Evolutionary conservation across 306 rosid species (phyloP), one percentile per base, ranked within the genome.

Genomic region (Morella rubra): DNA sequence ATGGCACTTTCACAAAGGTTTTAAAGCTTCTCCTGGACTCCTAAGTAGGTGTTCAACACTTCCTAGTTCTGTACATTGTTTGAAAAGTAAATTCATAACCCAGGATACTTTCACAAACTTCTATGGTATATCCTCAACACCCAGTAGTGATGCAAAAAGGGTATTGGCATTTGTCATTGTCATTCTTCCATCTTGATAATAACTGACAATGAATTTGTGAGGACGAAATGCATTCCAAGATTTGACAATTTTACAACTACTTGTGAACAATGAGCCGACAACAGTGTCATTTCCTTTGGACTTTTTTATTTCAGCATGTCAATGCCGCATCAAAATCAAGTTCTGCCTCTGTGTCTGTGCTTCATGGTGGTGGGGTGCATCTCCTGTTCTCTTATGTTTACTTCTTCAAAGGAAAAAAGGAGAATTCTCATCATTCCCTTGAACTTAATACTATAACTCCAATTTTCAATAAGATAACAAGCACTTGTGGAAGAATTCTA

Each of bases 241-340:
- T 52, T 13, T 52, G 58, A 52, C 18, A 16, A 8, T 16, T 15
- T 52, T 56, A 56, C 19, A 22, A 20, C 62, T 22, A 20, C 9
- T 7, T 9, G 20, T 56, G 62, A 20, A 56, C 32, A 20, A 56
- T 56, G 13, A 56, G 8, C 19, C 37, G 5, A 56, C 62, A 13
- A 56, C 13, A 22, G n/a, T 76, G 67, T 51, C 60, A 66, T 24
- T 50, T 72, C 64, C 62, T 75, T 62, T 22, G 44, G 58, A 46
- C 44, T 51, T 18, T 61, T 18, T 41, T 46, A 8, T 44, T 62
- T 46, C 49, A 51, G 60, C 55, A 53, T 84, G 44, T 69, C 64
- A 61, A 10, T 20, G 14, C 27, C 14, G 7, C n/a, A 61, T 65
- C 47, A 65, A 15, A 65, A 15, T n/a, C 62, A 65, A 65, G 70